These are phyloP conservation scores for Linum tenue DNA, from an alignment of 345 rosid genomes.

Conservation along the genomic window DNA sequence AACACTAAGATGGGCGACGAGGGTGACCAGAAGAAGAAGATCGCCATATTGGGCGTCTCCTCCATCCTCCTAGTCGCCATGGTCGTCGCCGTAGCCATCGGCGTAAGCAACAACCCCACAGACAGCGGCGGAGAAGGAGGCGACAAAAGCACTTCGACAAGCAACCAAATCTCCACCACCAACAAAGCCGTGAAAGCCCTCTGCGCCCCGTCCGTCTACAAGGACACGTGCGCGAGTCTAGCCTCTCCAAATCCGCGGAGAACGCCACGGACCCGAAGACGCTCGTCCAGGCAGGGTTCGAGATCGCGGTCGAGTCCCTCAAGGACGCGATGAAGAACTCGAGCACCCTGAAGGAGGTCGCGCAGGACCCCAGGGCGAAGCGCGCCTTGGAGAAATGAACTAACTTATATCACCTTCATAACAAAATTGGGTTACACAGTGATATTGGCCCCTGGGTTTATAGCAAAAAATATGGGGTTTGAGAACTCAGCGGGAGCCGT, in stretches of 20 bases:
- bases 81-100: constrained; percentile 47
- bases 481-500: constrained; percentile 22
- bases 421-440: not conserved
- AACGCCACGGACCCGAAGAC: constrained; percentile 46
- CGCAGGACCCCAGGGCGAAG: constrained; percentile 38
- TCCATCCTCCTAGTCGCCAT: constrained; percentile 51
- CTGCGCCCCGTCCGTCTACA: constrained; percentile 59
- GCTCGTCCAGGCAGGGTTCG: constrained; percentile 45
- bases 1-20: not conserved
- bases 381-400: constrained; percentile 32
- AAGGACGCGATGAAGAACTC: constrained; percentile 34
- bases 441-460: constrained; percentile 6
- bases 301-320: constrained; percentile 37
- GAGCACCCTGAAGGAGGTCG: constrained; percentile 28
- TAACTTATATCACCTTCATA: too few relatives aligned
- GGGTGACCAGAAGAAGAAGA: constrained; percentile 29
- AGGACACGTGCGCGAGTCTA: constrained; percentile 37
- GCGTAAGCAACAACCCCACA: not conserved
- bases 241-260: constrained; percentile 31
- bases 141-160: not conserved
- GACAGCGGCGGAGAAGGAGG: not conserved
- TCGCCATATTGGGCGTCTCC: constrained; percentile 35
- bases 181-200: constrained; percentile 43
- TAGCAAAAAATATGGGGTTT: constrained; percentile 27
- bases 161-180: constrained; percentile 14